phyloP scores from a whole-genome alignment of 768 basidiomycete genomes.

The Phallus indusiatus region DNA sequence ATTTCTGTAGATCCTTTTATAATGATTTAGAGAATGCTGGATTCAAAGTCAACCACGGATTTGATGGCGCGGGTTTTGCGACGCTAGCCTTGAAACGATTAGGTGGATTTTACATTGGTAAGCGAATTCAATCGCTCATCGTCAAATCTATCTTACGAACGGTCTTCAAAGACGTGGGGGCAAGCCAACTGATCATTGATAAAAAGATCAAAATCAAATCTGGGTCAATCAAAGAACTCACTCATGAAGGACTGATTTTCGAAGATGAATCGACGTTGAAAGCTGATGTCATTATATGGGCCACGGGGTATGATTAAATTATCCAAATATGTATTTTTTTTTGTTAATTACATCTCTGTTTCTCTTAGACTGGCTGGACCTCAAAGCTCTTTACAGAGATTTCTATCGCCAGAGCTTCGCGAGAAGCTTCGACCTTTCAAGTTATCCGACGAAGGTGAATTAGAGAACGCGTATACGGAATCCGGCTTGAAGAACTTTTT shows the following conservation, averaged over 20 bases:
- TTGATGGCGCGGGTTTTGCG: slow-evolving; percentile 27
- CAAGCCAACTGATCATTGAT: slow-evolving; percentile 50
- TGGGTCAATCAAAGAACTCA: slow-evolving; percentile 40
- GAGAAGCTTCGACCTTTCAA: slow-evolving; percentile 32
- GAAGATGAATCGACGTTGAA: slow-evolving; percentile 35
- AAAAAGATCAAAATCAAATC: slow-evolving; percentile 64
- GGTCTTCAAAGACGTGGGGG: slow-evolving; percentile 40
- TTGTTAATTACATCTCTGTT: slow-evolving; percentile 35
- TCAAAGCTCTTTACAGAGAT: slow-evolving; percentile 52
- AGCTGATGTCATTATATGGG: slow-evolving; percentile 49
- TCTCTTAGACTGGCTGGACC: slow-evolving; percentile 52
- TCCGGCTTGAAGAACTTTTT: background rate
- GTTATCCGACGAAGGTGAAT: background rate
- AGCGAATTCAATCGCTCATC: background rate
- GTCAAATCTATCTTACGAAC: background rate
- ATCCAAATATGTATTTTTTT: slow-evolving; percentile 20
- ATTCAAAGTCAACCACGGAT: slow-evolving; percentile 29
- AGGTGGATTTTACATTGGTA: slow-evolving; percentile 33
- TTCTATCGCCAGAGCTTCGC: slow-evolving; percentile 41
- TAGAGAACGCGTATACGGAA: background rate
- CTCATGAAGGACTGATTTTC: slow-evolving; percentile 33
- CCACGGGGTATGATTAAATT: slow-evolving; percentile 36
- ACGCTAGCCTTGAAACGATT: slow-evolving; percentile 22
- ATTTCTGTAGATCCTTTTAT: slow-evolving; percentile 13
- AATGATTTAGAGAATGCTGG: slow-evolving; percentile 28